Evolutionary conservation across 129 eudicot species (phyloP), one percentile per base, ranked within the genome.

Genomic region (Glebionis coronaria): DNA sequence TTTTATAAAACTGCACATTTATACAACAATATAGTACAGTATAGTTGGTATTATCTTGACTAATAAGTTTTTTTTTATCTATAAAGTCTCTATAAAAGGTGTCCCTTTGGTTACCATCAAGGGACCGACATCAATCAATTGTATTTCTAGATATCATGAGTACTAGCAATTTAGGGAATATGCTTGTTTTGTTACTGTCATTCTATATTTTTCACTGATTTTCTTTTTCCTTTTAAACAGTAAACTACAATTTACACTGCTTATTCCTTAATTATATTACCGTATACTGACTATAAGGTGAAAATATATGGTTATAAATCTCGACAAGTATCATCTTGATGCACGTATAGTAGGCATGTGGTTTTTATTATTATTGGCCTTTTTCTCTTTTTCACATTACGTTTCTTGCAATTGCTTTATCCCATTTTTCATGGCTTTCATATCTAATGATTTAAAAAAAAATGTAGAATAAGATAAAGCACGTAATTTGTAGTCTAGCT

Each of bases 391-490:
- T 68, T 68, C 73, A 53, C 73, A 68, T 53, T 20, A 54, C 4
- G 3, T 38, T 38, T 68, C 50, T 55, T 13, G 63, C 28, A 67
- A 29, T 16, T 9, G 53, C 18, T 44, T 21, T 10, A n/a, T 35
- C 14, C 12, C 66, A 61, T 12, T 20, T 67, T 67, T 67, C 20
- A 21, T 12, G 61, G 61, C 44, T 68, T 68, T 68, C 73, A 68
- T 68, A 23, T 23, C 2, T 1, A 23, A 23, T 1, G 25, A 1
- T 23, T 23, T 23, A 23, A 1, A 23, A 23, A 23, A 23, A 0
- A 23, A 23, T 23, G 25, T 2, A 23, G 25, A 23, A 23, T 23
- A 23, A 23, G 25, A 23, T 23, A 23, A 23, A 23, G 25, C 25
- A 23, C 25, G 1, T 23, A 23, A 23, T 23, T 23, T 23, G 25